Evolutionary conservation across 2,329 filamentous ascomycete species (phyloP).

Genomic region (Alternaria brassicicola): DNA sequence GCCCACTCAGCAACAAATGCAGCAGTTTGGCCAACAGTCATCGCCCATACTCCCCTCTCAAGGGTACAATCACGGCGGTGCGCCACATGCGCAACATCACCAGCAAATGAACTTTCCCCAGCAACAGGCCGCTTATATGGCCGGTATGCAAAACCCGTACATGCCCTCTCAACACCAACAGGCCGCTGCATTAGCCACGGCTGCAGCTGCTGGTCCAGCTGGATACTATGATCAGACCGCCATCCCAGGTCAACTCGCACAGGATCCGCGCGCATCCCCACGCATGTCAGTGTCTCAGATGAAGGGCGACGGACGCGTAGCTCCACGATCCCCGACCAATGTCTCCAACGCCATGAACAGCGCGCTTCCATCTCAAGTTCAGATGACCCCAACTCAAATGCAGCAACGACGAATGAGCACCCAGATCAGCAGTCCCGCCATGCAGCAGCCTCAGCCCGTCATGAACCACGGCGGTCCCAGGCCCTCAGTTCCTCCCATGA

Average conservation of each 20-base stretch:
- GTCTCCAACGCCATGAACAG: conserved; percentile 65
- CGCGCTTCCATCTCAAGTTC: conserved; percentile 47
- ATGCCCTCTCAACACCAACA: conserved; percentile 86
- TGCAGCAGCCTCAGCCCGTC: conserved; percentile 75
- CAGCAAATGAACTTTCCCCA: conserved; percentile 83
- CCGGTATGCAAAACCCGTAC: conserved; percentile 75
- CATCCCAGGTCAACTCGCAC: conserved; percentile 65
- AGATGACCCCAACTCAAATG: conserved; percentile 47
- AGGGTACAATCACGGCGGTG: conserved; percentile 68
- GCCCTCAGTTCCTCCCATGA: conserved; percentile 58
- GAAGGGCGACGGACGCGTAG: conserved; percentile 71
- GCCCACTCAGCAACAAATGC: conserved; percentile 64
- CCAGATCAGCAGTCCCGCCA: conserved; percentile 52
- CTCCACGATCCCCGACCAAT: conserved; percentile 77
- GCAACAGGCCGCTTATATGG: conserved; percentile 72
- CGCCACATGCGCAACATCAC: conserved; percentile 65
- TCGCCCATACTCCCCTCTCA: conserved; percentile 83
- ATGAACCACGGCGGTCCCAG: conserved; percentile 70
- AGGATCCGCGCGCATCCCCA: conserved; percentile 69
- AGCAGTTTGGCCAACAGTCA: conserved; percentile 63
- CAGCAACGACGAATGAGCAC: conserved; percentile 51
- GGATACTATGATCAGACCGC: conserved; percentile 66
- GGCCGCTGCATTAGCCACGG: conserved; percentile 91
- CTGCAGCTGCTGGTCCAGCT: conserved; percentile 82
- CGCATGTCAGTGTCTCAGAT: conserved; percentile 71